These are phyloP conservation scores for Zizania palustris DNA, from an alignment of 202 grass and related monocot genomes.

Conservation along the genomic window DNA sequence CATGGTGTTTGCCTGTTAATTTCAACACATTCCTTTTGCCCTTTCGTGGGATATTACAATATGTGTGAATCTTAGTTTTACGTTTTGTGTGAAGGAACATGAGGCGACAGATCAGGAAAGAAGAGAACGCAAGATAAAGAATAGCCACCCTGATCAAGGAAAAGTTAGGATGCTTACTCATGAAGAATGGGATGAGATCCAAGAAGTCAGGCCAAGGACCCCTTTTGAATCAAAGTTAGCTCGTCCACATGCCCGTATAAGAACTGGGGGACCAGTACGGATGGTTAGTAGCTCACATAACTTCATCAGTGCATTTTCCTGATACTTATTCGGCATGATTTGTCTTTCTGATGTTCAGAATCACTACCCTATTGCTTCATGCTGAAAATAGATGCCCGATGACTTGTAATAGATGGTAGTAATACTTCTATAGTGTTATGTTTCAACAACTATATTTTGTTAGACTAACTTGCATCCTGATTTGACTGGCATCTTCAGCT, in stretches of 20 bases:
- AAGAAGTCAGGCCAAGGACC: constrained; percentile 93
- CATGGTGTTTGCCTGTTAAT: too few species aligned
- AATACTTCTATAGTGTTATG: background rate
- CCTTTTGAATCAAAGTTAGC: constrained; percentile 84
- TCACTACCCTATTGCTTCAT: background rate
- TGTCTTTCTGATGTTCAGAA: constrained; percentile 4
- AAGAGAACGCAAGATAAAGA: constrained; percentile 75
- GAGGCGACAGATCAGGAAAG: constrained; percentile 81
- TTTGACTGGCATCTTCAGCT: background rate
- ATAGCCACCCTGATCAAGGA: constrained; percentile 75
- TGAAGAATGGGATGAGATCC: constrained; percentile 96
- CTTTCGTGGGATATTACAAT: constrained; percentile 2
- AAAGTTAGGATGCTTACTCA: constrained; percentile 86
- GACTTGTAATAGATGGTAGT: background rate
- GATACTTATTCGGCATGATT: background rate
- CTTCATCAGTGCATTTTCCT: background rate
- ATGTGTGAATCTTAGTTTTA: constrained; percentile 38
- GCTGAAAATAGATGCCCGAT: too few species aligned
- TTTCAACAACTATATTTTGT: background rate
- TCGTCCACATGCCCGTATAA: constrained; percentile 82
- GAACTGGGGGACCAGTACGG: constrained; percentile 73
- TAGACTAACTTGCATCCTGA: background rate
- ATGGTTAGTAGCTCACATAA: constrained; percentile 55
- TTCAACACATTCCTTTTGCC: background rate
- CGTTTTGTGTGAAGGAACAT: constrained; percentile 59